These are phyloP conservation scores for Asterochloris sp. DNA, from an alignment of 139 green algal species.

Conservation along the genomic window DNA sequence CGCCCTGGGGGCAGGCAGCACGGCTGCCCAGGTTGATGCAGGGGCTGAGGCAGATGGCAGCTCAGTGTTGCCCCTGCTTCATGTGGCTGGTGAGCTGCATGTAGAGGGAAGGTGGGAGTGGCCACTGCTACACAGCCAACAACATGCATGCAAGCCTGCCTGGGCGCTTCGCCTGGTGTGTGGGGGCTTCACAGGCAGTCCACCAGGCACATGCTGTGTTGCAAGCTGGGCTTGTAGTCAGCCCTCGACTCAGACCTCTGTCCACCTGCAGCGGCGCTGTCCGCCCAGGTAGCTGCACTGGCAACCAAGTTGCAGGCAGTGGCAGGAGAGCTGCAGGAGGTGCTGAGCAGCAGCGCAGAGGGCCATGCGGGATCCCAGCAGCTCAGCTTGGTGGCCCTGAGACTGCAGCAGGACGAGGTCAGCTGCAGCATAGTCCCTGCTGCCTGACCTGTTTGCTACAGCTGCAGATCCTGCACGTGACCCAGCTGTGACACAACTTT, in stretches of 20 bases:
- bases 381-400: background rate
- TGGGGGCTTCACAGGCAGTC: background rate
- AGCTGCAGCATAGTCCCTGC: background rate
- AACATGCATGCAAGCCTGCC: no score
- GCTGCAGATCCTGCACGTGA: background rate
- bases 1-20: background rate
- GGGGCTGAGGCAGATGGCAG: conserved; percentile 15
- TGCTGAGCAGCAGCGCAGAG: conserved; percentile 1
- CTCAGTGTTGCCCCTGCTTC: conserved; percentile 48
- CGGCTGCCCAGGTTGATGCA: background rate
- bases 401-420: background rate
- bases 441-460: background rate
- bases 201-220: background rate
- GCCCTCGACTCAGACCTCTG: background rate
- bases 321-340: background rate
- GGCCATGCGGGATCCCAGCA: background rate
- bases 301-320: background rate
- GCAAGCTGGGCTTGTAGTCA: background rate
- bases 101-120: background rate
- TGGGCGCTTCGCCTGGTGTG: no score
- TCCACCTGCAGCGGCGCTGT: background rate
- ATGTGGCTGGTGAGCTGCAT: conserved; percentile 26
- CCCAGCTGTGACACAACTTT: background rate
- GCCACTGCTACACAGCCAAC: background rate
- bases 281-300: background rate